These are phyloP conservation scores for Calonectria ilicicola DNA, from an alignment of 2,329 filamentous ascomycete species.

Conservation along the genomic window DNA sequence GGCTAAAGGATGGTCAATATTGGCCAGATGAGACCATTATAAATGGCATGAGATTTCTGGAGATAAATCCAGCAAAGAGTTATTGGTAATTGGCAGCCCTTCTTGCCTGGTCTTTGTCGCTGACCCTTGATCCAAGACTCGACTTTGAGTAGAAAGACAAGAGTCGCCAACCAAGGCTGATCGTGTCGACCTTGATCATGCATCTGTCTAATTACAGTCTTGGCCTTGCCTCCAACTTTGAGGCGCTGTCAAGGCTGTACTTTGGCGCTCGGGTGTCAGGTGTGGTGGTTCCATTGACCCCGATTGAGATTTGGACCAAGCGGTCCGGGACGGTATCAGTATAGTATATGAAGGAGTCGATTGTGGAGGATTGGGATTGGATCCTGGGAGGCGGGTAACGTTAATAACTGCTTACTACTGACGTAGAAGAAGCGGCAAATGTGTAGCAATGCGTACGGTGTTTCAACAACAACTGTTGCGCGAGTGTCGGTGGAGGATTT, in stretches of 20 bases:
- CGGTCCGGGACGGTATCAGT: slow-evolving; percentile 22
- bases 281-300: too few relatives aligned
- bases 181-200: not conserved
- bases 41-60: not conserved
- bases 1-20: not conserved
- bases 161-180: not conserved
- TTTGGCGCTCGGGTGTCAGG: too few relatives aligned
- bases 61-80: not conserved
- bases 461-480: not conserved
- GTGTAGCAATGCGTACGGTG: not conserved
- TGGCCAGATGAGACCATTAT: not conserved
- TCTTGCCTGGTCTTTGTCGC: not conserved
- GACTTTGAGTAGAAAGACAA: not conserved
- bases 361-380: not conserved
- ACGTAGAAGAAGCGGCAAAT: not conserved
- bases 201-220: not conserved
- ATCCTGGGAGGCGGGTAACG: not conserved
- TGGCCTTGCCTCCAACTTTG: not conserved
- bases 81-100: not conserved
- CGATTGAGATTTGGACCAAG: not conserved
- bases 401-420: not conserved
- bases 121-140: not conserved
- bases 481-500: not conserved
- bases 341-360: slow-evolving; percentile 20
- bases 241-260: too few relatives aligned